These are phyloP conservation scores for Verbascum thapsus DNA, from an alignment of 257 asterid species.

Conservation along the genomic window DNA sequence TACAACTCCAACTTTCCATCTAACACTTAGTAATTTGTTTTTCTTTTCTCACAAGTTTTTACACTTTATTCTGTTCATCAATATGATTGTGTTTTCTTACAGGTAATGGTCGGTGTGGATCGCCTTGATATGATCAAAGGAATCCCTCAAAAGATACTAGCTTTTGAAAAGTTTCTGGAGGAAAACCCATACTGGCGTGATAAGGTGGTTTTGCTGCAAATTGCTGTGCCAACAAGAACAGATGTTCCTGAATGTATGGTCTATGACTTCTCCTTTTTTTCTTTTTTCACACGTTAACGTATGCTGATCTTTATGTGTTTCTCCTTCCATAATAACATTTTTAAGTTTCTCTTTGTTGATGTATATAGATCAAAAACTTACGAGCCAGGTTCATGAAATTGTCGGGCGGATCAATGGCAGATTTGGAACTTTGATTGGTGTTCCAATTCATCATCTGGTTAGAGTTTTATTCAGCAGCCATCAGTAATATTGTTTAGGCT, in stretches of 20 bases:
- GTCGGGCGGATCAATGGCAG: constrained; percentile 99
- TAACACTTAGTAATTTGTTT: constrained; percentile 8
- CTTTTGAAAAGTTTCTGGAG: constrained; percentile 92
- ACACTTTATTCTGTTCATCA: constrained; percentile 5
- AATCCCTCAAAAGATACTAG: constrained; percentile 89
- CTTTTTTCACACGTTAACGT: constrained; percentile 10
- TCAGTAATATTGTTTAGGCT: neutral
- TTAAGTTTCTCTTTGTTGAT: constrained; percentile 27
- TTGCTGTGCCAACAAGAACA: constrained; percentile 97
- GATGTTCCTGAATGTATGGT: constrained; percentile 93
- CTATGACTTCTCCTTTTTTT: constrained; percentile 28
- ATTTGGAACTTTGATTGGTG: constrained; percentile 83
- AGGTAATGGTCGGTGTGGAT: constrained; percentile 96
- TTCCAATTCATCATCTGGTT: constrained; percentile 99
- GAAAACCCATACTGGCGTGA: constrained; percentile 82
- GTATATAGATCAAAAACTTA: constrained; percentile 83
- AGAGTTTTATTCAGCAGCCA: constrained; percentile 31
- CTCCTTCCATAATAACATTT: constrained; percentile 12
- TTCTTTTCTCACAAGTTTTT: constrained; percentile 8
- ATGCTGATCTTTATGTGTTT: constrained; percentile 14
- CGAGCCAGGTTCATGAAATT: constrained; percentile 98
- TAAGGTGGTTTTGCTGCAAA: constrained; percentile 92
- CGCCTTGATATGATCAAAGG: constrained; percentile 98
- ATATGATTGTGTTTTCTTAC: constrained; percentile 28
- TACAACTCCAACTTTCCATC: constrained; percentile 10